Evolutionary conservation across 78 protist genomes (phyloP), one percentile per base, ranked within the genome.

Genomic region (Isochrysis galbana): DNA sequence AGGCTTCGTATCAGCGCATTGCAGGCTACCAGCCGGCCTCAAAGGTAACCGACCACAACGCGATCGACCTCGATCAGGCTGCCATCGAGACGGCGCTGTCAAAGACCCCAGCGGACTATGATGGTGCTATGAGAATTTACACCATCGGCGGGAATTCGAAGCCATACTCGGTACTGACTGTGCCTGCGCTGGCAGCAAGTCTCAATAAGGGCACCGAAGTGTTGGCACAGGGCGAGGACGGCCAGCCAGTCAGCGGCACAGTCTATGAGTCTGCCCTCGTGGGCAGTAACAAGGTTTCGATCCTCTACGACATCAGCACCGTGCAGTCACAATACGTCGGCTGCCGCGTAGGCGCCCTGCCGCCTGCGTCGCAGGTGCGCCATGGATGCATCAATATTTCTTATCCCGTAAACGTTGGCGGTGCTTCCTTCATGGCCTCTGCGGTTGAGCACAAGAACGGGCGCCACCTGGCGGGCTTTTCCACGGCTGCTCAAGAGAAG

Each of bases 381-480:
- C 61, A 7, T 51, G 29, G 29, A 7, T 51, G 7, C 61, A 51
- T 7, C 61, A 51, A 19, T 14, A 51, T 14, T 7, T 84, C 36
- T 47, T 11, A 19, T 5, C 4, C 54, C 54, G 25, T 41, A 5
- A 11, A 10, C 54, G 39, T 11, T 45, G 55, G 69, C 25, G 90
- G 44, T 21, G 51, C 26, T 47, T 45, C 90, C n/a, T n/a, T 86
- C 10, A 23, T 14, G 90, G 32, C 69, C 36, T 17, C 69, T 10
- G 90, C 70, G 42, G 19, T 47, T 32, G 67, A 46, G 70, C 42
- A 78, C 87, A 42, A 78, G 87, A 78, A 78, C 42, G 87, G 55
- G 47, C 91, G 91, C 42, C 10, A 5, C 21, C 14, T 88, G 23
- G 25, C 11, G 91, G 23, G 91, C 26, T 88, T 88, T 42, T 88